A percentile compares a stretch with the other conserved stretches of the same genome.
phyloP scores from a whole-genome alignment of 257 asterid genomes.

The Agastache rugosa region DNA sequence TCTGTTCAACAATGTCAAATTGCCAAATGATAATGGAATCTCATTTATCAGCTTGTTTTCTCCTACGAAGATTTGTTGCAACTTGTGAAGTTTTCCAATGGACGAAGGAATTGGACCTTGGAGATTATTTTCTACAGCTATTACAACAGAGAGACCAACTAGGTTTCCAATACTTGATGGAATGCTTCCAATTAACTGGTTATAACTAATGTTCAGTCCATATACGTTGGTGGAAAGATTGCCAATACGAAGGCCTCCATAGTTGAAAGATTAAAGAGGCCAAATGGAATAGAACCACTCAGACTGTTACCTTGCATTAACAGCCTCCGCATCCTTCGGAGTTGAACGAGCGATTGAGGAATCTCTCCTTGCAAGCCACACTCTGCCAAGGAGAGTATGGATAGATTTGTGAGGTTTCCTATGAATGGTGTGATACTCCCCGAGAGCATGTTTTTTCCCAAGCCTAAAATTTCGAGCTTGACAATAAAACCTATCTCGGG shows the following conservation, averaged over 20 bases:
- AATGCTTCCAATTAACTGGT: neutral
- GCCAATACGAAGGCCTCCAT: neutral
- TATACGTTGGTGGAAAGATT: neutral
- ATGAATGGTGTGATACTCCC: neutral
- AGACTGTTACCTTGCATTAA: neutral
- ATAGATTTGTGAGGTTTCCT: neutral
- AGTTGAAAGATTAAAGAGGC: neutral
- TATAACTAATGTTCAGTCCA: neutral
- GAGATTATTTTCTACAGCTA: constrained; percentile 29
- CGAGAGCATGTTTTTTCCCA: neutral
- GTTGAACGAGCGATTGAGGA: neutral
- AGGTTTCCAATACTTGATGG: neutral
- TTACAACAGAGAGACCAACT: neutral
- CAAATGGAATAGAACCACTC: neutral
- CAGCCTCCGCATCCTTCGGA: neutral
- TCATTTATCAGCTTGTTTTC: constrained; percentile 19
- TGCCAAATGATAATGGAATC: constrained; percentile 33
- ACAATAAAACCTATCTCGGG: too few species aligned
- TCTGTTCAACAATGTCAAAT: neutral
- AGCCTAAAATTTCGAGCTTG: neutral
- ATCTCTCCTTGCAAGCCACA: neutral
- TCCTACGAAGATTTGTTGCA: neutral
- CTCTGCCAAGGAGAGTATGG: neutral
- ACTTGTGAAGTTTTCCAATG: constrained; percentile 14
- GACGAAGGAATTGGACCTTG: constrained; percentile 39